A percentile compares a stretch with the other conserved stretches of the same genome.
These are phyloP conservation scores for Aspergillus awamori DNA, from an alignment of 2,329 filamentous ascomycete species.

Conservation along the genomic window DNA sequence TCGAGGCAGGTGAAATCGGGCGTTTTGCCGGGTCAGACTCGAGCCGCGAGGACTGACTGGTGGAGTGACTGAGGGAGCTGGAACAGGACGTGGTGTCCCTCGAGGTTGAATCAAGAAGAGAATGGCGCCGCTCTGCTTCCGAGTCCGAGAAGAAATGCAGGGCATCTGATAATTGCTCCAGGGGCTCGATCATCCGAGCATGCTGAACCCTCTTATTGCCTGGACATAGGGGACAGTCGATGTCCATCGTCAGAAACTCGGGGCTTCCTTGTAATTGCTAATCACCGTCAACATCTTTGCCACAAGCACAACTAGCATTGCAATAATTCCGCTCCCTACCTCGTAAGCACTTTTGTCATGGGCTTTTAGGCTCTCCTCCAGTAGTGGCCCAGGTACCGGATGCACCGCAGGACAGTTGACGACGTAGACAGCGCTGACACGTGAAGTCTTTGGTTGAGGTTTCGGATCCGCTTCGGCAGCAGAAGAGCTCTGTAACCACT, in stretches of 20 bases:
- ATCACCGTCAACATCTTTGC: neutral
- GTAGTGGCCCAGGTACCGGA: constrained; percentile 31
- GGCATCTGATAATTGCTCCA: constrained; percentile 29
- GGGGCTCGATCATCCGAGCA: constrained; percentile 39
- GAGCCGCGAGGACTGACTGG: constrained; percentile 25
- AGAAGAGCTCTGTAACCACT: constrained; percentile 33
- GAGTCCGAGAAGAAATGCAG: constrained; percentile 23
- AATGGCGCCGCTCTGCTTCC: constrained; percentile 20
- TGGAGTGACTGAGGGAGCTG: constrained; percentile 28
- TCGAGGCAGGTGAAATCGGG: constrained; percentile 19
- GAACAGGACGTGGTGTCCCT: constrained; percentile 24
- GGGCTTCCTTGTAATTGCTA: constrained; percentile 25
- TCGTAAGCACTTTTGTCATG: constrained; percentile 36
- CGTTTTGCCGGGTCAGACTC: constrained; percentile 20
- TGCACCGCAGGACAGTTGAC: constrained; percentile 41
- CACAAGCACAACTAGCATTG: neutral
- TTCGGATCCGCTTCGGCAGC: constrained; percentile 11
- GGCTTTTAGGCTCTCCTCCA: constrained; percentile 36
- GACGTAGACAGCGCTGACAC: constrained; percentile 28
- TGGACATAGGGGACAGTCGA: constrained; percentile 37
- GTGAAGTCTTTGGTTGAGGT: constrained; percentile 7
- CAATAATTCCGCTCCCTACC: constrained; percentile 20
- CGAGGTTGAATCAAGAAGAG: constrained; percentile 22
- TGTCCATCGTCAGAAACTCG: constrained; percentile 26
- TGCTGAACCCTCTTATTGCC: constrained; percentile 35